Conservation (phyloP, 345 rosid genomes). For the Anastatica hierochuntica region DNA sequence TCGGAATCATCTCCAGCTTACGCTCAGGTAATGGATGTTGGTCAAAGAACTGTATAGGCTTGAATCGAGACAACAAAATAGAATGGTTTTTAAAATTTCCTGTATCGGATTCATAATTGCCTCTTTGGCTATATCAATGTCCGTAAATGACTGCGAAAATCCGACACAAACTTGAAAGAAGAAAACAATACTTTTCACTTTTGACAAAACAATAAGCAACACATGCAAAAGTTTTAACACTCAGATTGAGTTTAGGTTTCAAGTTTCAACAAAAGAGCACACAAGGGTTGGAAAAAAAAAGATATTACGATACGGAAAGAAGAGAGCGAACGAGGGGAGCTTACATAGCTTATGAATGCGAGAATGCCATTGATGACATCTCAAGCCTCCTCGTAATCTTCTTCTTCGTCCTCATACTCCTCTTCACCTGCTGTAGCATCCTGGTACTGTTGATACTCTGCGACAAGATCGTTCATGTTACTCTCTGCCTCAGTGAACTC, state of each 20-base stretch:
- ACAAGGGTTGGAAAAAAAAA: not conserved
- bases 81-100: no score
- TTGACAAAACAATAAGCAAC: slow-evolving; percentile 25
- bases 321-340: slow-evolving; percentile 9
- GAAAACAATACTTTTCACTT: slow-evolving; percentile 19
- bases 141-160: not conserved
- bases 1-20: slow-evolving; percentile 12
- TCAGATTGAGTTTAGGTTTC: slow-evolving; percentile 14
- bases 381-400: slow-evolving; percentile 16
- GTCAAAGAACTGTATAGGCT: not conserved
- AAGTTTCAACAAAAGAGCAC: slow-evolving; percentile 11
- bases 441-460: slow-evolving; percentile 38
- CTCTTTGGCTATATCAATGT: no score
- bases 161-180: slow-evolving; percentile 1
- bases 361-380: not conserved
- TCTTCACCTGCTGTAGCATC: slow-evolving; percentile 34
- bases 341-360: slow-evolving; percentile 18
- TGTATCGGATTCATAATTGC: no score
- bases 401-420: slow-evolving; percentile 31
- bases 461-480: slow-evolving; percentile 37
- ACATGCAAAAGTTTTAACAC: slow-evolving; percentile 18
- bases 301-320: not conserved
- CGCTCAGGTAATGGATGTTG: not conserved
- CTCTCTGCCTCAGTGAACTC: slow-evolving; percentile 35
- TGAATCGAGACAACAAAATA: no score